Conservation (phyloP, 2,329 filamentous ascomycete species). For the Claviceps sorghi region DNA sequence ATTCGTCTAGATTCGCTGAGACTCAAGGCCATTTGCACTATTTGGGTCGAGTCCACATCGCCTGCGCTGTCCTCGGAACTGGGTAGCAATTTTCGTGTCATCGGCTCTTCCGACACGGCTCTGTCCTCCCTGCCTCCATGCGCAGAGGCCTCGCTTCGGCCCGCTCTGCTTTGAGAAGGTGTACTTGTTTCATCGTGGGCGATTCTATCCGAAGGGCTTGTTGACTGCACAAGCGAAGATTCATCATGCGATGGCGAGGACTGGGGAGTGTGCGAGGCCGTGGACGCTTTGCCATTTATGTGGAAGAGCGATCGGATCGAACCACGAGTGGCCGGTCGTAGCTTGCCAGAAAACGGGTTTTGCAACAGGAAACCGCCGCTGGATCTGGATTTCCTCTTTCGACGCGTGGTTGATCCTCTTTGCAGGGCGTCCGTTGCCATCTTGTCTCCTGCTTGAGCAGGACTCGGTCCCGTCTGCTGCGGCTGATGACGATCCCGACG, state of each 20-base stretch:
- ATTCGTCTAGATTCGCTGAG: constrained; percentile 66
- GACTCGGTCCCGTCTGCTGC: constrained; percentile 5
- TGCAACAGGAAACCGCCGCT: constrained; percentile 37
- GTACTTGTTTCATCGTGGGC: neutral
- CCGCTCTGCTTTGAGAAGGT: neutral
- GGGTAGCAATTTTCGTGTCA: neutral
- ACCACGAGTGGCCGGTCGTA: constrained; percentile 18
- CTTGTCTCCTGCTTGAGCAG: neutral
- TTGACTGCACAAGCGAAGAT: neutral
- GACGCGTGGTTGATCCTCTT: constrained; percentile 14
- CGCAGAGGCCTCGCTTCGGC: neutral
- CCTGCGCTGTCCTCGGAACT: constrained; percentile 18
- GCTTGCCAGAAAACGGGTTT: constrained; percentile 24
- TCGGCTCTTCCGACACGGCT: neutral
- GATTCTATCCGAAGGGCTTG: neutral
- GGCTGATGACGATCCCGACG: neutral
- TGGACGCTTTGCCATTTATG: constrained; percentile 10
- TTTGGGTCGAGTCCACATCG: constrained; percentile 70
- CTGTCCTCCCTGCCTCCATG: neutral
- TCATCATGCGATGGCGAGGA: constrained; percentile 1
- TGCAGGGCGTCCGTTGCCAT: constrained; percentile 1
- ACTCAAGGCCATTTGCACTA: constrained; percentile 83
- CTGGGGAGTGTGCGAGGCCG: neutral
- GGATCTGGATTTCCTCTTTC: constrained; percentile 28
- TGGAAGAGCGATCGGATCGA: constrained; percentile 12